A percentile compares a stretch with the other conserved stretches of the same genome.
Evolutionary conservation across 2,329 filamentous ascomycete species (phyloP).

Genomic region (Fusarium sp.): DNA sequence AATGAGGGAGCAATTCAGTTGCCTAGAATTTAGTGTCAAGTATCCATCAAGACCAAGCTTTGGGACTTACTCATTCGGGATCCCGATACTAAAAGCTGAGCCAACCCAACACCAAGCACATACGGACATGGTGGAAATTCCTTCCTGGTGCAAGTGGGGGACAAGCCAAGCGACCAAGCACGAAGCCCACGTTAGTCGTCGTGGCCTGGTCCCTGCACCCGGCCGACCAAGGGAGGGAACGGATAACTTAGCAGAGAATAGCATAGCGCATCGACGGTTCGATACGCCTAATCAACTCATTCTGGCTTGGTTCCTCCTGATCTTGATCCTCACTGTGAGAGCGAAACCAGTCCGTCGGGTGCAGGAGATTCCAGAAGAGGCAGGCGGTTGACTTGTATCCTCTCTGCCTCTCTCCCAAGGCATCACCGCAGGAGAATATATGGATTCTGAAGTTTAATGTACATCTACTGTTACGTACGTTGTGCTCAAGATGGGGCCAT

Average conservation of each 20-base stretch:
- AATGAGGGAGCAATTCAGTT: constrained; percentile 10
- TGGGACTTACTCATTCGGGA: constrained; percentile 2
- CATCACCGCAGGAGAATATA: not conserved
- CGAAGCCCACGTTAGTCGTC: constrained; percentile 14
- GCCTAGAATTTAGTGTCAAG: not conserved
- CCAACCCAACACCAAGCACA: too few relatives aligned
- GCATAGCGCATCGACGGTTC: constrained; percentile 19
- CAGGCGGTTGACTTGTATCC: constrained; percentile 1
- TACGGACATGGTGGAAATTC: not conserved
- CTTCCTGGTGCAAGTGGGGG: too few relatives aligned
- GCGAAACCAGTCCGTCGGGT: constrained; percentile 31
- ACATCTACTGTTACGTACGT: constrained; percentile 12
- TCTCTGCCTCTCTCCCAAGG: not conserved
- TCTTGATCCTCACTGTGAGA: constrained; percentile 9
- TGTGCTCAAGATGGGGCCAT: constrained; percentile 29
- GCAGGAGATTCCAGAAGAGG: constrained; percentile 20
- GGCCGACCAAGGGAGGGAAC: constrained; percentile 12
- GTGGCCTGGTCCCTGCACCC: constrained; percentile 33
- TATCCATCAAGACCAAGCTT: not conserved
- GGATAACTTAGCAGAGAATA: not conserved
- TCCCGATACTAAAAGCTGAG: not conserved
- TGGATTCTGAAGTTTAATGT: not conserved
- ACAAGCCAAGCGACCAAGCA: too few relatives aligned
- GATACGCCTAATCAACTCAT: constrained; percentile 27
- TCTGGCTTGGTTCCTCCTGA: constrained; percentile 29